These are phyloP conservation scores for Neurospora sp. DNA, from an alignment of 495 filamentous ascomycete species.

Conservation along the genomic window DNA sequence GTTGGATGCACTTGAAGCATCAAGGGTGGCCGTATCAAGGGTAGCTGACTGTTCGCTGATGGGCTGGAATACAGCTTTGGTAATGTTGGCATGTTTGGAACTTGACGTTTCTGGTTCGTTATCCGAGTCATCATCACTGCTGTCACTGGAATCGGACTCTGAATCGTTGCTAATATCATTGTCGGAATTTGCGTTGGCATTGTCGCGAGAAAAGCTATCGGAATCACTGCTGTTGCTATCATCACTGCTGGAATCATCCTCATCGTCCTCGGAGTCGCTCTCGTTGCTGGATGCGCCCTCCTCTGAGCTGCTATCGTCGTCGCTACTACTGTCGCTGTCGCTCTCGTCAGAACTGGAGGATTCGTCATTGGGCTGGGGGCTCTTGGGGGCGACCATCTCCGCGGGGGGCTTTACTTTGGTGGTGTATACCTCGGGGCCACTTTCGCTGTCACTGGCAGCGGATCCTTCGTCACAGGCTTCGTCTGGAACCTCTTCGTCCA, in stretches of 20 bases:
- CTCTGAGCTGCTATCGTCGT: conserved; percentile 1
- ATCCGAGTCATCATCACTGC: conserved; percentile 18
- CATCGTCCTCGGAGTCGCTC: conserved; percentile 1
- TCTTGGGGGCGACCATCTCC: background rate
- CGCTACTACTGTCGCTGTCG: conserved; percentile 5
- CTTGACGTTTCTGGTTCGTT: conserved; percentile 3
- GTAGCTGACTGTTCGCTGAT: background rate
- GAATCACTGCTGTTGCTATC: background rate
- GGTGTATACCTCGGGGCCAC: conserved; percentile 4
- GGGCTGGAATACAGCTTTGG: background rate
- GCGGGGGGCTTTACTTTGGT: background rate
- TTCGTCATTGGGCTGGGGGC: conserved; percentile 1
- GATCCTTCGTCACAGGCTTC: conserved; percentile 9
- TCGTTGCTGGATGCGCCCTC: background rate
- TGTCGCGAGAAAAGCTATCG: background rate
- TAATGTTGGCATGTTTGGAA: background rate
- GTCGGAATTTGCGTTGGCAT: conserved; percentile 1
- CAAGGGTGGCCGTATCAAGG: background rate
- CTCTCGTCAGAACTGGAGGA: conserved; percentile 3
- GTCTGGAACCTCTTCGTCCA: background rate
- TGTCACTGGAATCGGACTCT: conserved; percentile 2
- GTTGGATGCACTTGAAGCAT: background rate
- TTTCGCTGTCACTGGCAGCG: conserved; percentile 9
- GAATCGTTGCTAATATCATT: background rate
- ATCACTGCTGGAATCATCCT: background rate